Base-by-base conservation (phyloP, 345 rosid species). In the Populus nigra region DNA sequence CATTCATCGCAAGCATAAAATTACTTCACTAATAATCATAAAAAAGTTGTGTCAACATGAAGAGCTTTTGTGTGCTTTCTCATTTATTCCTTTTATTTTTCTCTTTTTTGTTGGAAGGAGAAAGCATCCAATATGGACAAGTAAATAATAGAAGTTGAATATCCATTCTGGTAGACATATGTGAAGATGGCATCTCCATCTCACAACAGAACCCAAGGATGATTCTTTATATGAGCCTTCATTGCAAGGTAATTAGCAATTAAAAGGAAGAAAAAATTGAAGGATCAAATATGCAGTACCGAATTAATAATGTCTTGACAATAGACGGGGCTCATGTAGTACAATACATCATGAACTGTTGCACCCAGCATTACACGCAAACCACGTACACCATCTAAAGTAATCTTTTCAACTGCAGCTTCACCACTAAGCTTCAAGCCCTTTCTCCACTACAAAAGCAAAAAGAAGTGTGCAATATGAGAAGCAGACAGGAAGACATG, bases 401-500 rank as follows among this genome's bases (percentile, higher is more conserved):
- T 96, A 83, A 90, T 89, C 80, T 92, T 93, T 49, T 96, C 99
- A 61, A 96, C 98, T 36, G 97, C 97, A 80, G 94, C 74, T 86
- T 96, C 99, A 73, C 99, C 92, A 78, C 99, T 89, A 61, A 96
- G 95, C 88, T 92, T 96, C 91, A 96, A 87, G 69, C 98, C 97
- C 82, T 89, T 93, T 85, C 99, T 92, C 98, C 99, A 96, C 99
- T 96, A 88, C 65, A 78, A 86, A 25, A 66, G 18, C 27, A 68
- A 73, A 66, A 31, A 59, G 63, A 29, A 59, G 63, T 0, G 6
- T 59, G 63, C 5, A 10, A 59, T 8, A 31, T n/a, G 15, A 38
- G 45, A 72, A 66, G 55, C 55, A 33, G 22, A 65, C 29, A 47
- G 27, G 36, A 78, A 63, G 17, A 72, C 49, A 45, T 17, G 15